Evolutionary conservation across 2,329 filamentous ascomycete species (phyloP).

Genomic region (Blumeria hordei): DNA sequence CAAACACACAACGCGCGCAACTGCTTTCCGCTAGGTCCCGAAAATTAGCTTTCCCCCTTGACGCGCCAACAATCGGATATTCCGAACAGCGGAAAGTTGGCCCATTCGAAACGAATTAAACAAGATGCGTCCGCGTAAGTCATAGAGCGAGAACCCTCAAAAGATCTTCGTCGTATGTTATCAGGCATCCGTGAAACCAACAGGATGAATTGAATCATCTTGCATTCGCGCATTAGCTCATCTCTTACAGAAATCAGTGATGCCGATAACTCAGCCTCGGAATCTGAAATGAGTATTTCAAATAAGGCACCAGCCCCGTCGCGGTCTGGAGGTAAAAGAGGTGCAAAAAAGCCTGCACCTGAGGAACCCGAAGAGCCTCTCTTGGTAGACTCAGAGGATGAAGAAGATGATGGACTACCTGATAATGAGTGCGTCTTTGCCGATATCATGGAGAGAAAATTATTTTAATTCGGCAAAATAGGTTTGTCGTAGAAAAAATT

Average conservation of each 20-base stretch:
- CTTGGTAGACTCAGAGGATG: constrained; percentile 11
- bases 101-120: not conserved
- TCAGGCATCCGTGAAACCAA: constrained; percentile 2
- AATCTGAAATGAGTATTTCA: constrained; percentile 12
- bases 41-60: no score
- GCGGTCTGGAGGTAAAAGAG: not conserved
- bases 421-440: constrained; percentile 21
- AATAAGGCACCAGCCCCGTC: not conserved
- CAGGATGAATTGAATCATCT: not conserved
- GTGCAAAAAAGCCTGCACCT: constrained; percentile 7
- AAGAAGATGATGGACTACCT: constrained; percentile 19
- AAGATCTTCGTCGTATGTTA: not conserved
- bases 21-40: no score
- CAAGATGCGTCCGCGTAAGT: constrained; percentile 15
- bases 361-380: constrained; percentile 8
- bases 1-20: no score
- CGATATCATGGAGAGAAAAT: not conserved
- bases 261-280: constrained; percentile 14
- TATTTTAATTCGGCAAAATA: constrained; percentile 15
- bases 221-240: constrained; percentile 5
- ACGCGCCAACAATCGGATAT: no score
- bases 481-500: constrained; percentile 55
- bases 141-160: not conserved
- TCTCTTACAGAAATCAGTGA: constrained; percentile 11
- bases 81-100: no score